Evolutionary conservation across 768 basidiomycete genomes (phyloP).

Genomic region (Dacryopinax primogenitus): DNA sequence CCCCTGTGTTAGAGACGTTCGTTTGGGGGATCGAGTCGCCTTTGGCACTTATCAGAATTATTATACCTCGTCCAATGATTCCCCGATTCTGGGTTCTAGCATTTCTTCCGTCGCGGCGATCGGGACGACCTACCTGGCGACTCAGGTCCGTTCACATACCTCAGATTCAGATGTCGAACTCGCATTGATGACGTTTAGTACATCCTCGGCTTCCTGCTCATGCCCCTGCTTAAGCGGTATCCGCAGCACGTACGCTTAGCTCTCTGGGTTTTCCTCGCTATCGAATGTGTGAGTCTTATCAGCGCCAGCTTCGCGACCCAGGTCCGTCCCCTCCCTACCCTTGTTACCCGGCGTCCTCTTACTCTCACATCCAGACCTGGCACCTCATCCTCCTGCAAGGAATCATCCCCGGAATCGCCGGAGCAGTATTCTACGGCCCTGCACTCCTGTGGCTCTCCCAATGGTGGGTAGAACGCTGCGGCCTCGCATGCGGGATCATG

Average conservation of each 20-base stretch:
- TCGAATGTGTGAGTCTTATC: neutral
- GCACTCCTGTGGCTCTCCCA: slow-evolving; percentile 7
- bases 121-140: slow-evolving; percentile 6
- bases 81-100: neutral
- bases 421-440: slow-evolving; percentile 5
- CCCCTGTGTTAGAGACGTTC: neutral
- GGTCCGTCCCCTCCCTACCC: neutral
- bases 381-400: slow-evolving; percentile 13
- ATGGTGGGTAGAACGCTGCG: slow-evolving; percentile 11
- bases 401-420: slow-evolving; percentile 6
- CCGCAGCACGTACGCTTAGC: neutral
- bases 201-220: neutral
- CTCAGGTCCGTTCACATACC: neutral
- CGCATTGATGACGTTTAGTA: neutral
- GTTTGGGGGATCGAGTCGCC: neutral
- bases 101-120: neutral
- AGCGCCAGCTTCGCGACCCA: slow-evolving; percentile 10
- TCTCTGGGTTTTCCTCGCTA: neutral
- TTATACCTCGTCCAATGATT: neutral
- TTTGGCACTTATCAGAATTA: slow-evolving; percentile 8
- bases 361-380: neutral
- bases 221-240: neutral
- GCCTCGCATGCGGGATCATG: neutral
- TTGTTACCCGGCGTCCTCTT: neutral
- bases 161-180: neutral